Evolutionary conservation across 768 basidiomycete genomes (phyloP).

Genomic region (Panaeolus papilionaceus): DNA sequence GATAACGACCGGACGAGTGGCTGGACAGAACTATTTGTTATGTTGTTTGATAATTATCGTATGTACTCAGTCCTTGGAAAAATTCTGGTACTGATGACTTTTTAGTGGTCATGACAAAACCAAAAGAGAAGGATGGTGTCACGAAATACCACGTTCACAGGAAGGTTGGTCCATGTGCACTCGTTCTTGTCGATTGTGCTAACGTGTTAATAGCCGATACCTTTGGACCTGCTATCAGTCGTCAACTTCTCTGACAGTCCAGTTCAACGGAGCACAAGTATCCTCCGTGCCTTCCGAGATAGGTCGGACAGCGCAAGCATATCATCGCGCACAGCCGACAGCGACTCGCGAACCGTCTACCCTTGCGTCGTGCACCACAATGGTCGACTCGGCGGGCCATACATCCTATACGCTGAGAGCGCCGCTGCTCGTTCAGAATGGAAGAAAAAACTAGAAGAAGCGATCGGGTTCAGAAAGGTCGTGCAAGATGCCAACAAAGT

Average conservation of each 20-base stretch:
- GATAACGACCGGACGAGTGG: slow-evolving; percentile 76
- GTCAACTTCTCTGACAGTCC: slow-evolving; percentile 82
- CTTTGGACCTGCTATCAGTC: slow-evolving; percentile 85
- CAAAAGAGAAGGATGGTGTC: slow-evolving; percentile 73
- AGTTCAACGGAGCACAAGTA: slow-evolving; percentile 68
- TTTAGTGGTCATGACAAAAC: slow-evolving; percentile 85
- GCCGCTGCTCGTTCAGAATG: slow-evolving; percentile 77
- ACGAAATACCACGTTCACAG: slow-evolving; percentile 82
- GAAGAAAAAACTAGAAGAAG: slow-evolving; percentile 92
- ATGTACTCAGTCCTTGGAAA: slow-evolving; percentile 33
- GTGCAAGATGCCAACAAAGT: slow-evolving; percentile 94
- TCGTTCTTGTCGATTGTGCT: slow-evolving; percentile 25
- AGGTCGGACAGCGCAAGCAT: slow-evolving; percentile 28
- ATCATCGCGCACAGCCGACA: slow-evolving; percentile 34
- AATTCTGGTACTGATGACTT: slow-evolving; percentile 20
- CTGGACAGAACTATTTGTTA: slow-evolving; percentile 88
- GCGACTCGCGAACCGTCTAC: slow-evolving; percentile 76
- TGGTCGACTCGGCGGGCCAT: slow-evolving; percentile 83
- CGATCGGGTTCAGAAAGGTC: slow-evolving; percentile 81
- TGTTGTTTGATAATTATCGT: slow-evolving; percentile 97
- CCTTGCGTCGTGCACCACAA: slow-evolving; percentile 91
- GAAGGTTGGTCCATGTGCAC: slow-evolving; percentile 54
- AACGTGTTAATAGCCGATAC: slow-evolving; percentile 73
- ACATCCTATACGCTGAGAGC: slow-evolving; percentile 85
- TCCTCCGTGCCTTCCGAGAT: slow-evolving; percentile 70